Evolutionary conservation across 441 rosid species (phyloP), one percentile per base, ranked within the genome.

Genomic region (Erysimum cheiri): DNA sequence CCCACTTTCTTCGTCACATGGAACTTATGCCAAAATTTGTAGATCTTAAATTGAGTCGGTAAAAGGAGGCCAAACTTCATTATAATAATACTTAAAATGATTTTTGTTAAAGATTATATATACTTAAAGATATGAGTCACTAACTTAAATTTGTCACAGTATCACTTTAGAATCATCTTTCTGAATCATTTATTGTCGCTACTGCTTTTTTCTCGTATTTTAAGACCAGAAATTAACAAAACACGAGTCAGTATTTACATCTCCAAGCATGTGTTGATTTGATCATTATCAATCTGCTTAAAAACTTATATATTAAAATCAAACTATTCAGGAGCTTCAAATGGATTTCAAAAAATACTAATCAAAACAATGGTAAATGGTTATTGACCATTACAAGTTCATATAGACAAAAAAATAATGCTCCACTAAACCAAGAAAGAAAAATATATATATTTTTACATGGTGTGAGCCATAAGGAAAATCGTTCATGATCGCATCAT

Each of bases 1-100:
- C 31, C 60, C 36, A 57, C 66, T 65, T 28, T 37, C 13, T 72
- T 47, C 22, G 37, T 49, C 71, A 65, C 71, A 58, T 73, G 71
- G 14, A 73, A 49, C 36, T 24, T 36, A 64, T 17, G 58, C 40
- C 39, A 55, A 63, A 24, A 43, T 12, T 5, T 56, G 9, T 33
- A 48, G 36, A 57, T 72, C 46, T 47, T 37, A 24, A 64, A 72
- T 11, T 9, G 52, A 64, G 52, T 64, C 76, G n/a, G 43, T 9
- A 17, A 67, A 52, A 35, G 72, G 48, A 52, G 53, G 36, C 48
- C 4, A 26, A n/a, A 14, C 69, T 22, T 22, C 24, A 22, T 22
- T 22, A 22, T 22, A 22, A 0, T 22, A 22, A 19, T 19, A 1
- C 24, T 22, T 22, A 22, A 22, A 22, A 22, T 1, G 22, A 22